These are phyloP conservation scores for Thielaviopsis musarum DNA, from an alignment of 2,329 filamentous ascomycete genomes.

Conservation along the genomic window DNA sequence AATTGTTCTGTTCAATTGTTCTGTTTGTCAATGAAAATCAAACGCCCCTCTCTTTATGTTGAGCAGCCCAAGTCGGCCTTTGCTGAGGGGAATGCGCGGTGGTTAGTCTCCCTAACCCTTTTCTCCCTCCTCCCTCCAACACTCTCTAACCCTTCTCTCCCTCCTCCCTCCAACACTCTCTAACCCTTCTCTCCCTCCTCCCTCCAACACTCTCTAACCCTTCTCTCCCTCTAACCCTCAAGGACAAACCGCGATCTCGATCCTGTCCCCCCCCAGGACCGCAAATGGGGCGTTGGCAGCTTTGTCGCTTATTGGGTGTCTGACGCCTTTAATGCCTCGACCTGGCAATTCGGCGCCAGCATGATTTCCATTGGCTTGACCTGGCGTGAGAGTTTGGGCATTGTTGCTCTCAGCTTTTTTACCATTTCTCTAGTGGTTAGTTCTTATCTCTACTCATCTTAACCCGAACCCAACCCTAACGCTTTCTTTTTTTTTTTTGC, in stretches of 20 bases:
- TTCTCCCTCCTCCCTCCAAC: neutral
- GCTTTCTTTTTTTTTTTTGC: no score
- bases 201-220: no score
- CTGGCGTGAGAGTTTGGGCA: constrained; percentile 6
- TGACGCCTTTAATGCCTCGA: constrained; percentile 23
- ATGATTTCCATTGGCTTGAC: constrained; percentile 22
- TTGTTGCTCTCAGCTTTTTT: constrained; percentile 26
- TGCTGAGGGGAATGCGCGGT: constrained; percentile 3
- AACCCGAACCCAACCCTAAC: no score
- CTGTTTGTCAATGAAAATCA: neutral
- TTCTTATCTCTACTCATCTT: neutral
- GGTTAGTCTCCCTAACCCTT: neutral
- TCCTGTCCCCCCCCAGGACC: constrained; percentile 21
- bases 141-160: neutral
- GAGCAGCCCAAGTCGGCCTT: constrained; percentile 3
- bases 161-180: neutral
- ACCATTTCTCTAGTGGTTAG: constrained; percentile 30
- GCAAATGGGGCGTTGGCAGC: constrained; percentile 27
- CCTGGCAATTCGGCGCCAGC: constrained; percentile 18
- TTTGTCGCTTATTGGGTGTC: constrained; percentile 32
- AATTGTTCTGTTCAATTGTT: neutral
- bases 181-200: neutral
- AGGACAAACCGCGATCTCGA: constrained; percentile 24
- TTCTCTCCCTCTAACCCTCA: neutral
- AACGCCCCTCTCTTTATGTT: constrained; percentile 1